Base-by-base conservation (phyloP, 176 grass and related monocot species). In the Oryza coarctata region DNA sequence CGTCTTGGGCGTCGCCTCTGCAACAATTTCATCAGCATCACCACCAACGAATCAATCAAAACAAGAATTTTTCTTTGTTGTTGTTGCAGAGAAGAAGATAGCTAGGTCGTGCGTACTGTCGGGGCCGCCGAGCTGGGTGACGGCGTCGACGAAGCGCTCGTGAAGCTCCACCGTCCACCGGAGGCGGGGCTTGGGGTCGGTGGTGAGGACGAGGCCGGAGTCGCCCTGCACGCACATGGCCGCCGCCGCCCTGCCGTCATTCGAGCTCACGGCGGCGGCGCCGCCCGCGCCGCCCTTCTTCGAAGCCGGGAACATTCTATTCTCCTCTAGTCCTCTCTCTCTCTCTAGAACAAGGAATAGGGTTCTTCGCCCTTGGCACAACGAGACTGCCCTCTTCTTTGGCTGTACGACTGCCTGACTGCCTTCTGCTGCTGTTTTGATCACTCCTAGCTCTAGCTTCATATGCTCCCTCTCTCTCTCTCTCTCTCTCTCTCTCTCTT, bases 141-240 rank as follows among this genome's bases (percentile, higher is more conserved):
- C 93, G 77, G 96, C 96, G 73, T 99, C 96, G 71, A 99, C 93
- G 70, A 99, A 99, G 72, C 96, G 96, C 80, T 99, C 96, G 38
- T 99, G 96, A 85, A 99, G 91, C 91, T 99, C 96, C 80, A 91
- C 91, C 32, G 96, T 99, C 96, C 96, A 99, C 15, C 96, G 90
- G 82, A 99, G 96, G 7, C 96, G 93, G 7, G 96, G 96, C 80
- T 99, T 99, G 83, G 93, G 96, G 82, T 99, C 93, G 85, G 95
- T 93, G 87, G 91, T 99, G 91, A 92, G 93, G 58, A 94, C 93
- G 68, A 95, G 93, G 29, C 96, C 93, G 34, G 93, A 89, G 87
- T 93, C 93, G 0, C 83, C 89, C 67, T 94, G 93, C 6, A 94
- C 93, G 31, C 91, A 90, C 81, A 93, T 85, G 29, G 57, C 67